These are phyloP conservation scores for Saitozyma sp. DNA, from an alignment of 768 basidiomycete species.

Conservation along the genomic window DNA sequence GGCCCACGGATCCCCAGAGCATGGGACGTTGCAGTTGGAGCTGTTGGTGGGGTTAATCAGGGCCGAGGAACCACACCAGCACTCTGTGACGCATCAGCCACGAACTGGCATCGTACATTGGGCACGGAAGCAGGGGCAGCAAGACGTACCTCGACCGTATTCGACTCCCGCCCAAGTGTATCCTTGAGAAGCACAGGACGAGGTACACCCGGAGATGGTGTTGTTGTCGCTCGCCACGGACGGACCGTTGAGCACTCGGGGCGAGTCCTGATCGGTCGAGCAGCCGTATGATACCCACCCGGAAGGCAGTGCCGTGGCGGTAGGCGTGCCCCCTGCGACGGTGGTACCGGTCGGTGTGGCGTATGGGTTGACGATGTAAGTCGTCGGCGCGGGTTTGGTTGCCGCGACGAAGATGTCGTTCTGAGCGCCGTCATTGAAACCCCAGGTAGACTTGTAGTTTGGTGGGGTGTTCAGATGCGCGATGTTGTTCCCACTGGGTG, in stretches of 20 bases:
- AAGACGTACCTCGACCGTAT: conserved; percentile 9
- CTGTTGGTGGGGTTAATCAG: conserved; percentile 6
- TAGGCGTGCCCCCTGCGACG: not conserved
- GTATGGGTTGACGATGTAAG: conserved; percentile 8
- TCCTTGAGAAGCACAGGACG: conserved; percentile 15
- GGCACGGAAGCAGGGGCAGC: too few relatives aligned
- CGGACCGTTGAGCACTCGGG: conserved; percentile 3
- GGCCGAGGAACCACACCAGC: conserved; percentile 18
- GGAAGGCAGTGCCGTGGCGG: conserved; percentile 9
- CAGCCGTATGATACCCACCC: conserved; percentile 8
- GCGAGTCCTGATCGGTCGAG: conserved; percentile 7
- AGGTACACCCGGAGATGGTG: conserved; percentile 13
- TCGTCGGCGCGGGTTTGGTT: conserved; percentile 7
- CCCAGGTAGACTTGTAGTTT: conserved; percentile 66
- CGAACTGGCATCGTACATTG: too few relatives aligned
- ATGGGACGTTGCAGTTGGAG: conserved; percentile 24
- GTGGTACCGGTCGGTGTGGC: conserved; percentile 3
- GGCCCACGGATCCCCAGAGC: conserved; percentile 16
- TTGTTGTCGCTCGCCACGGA: not conserved
- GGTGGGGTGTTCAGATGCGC: conserved; percentile 27
- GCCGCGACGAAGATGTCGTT: conserved; percentile 64
- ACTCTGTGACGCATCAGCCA: conserved; percentile 4
- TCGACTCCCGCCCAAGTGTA: conserved; percentile 27
- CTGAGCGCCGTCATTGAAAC: conserved; percentile 70
- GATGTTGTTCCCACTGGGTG: conserved; percentile 16